phyloP scores from a whole-genome alignment of 768 basidiomycete species.

The Boletus sensibilis region DNA sequence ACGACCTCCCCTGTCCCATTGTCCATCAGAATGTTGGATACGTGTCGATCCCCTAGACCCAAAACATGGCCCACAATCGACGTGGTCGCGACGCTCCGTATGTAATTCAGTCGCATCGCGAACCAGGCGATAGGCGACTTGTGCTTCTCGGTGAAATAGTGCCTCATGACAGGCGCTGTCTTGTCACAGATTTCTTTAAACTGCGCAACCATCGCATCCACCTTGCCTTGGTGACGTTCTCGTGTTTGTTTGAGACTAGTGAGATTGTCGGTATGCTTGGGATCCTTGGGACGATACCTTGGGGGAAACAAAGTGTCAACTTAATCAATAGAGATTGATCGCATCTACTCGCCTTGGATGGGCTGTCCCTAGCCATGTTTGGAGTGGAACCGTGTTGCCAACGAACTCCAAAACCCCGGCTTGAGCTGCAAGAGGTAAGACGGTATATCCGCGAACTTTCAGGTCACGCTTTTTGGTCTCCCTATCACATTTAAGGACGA shows the following conservation, averaged over 20 bases:
- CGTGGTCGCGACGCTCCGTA: constrained; percentile 88
- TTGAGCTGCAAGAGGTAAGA: constrained; percentile 77
- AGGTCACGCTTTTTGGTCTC: constrained; percentile 74
- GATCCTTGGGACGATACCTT: constrained; percentile 70
- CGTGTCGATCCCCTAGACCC: constrained; percentile 91
- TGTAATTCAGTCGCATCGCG: constrained; percentile 83
- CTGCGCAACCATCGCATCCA: constrained; percentile 32
- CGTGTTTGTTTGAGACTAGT: constrained; percentile 33
- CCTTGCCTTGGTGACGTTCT: constrained; percentile 28
- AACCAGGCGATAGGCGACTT: constrained; percentile 92
- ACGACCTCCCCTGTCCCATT: constrained; percentile 80
- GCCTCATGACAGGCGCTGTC: constrained; percentile 86
- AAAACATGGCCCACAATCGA: constrained; percentile 93
- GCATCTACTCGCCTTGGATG: constrained; percentile 53
- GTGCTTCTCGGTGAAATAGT: constrained; percentile 90
- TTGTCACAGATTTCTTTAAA: constrained; percentile 41
- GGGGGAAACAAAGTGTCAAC: background rate
- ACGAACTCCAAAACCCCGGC: constrained; percentile 94
- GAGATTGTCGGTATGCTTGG: constrained; percentile 34
- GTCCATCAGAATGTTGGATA: constrained; percentile 90
- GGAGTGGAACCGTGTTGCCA: constrained; percentile 65
- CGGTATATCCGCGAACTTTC: constrained; percentile 79
- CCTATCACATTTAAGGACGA: constrained; percentile 67
- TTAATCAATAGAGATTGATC: background rate
- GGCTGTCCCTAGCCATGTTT: constrained; percentile 57